phyloP scores from a whole-genome alignment of 306 rosid genomes.

The Vigna angularis region DNA sequence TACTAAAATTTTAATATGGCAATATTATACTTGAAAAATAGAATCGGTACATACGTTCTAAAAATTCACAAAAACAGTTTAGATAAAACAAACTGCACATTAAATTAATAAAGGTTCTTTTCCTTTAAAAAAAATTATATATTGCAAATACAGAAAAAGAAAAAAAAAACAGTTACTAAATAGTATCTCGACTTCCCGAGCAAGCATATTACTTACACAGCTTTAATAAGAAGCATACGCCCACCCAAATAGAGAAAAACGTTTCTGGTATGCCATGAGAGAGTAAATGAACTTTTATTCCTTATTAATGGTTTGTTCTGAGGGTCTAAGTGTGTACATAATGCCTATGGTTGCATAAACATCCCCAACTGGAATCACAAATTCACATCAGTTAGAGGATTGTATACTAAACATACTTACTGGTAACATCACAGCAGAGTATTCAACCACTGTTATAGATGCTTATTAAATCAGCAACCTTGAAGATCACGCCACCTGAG shows the following conservation, averaged over 20 bases:
- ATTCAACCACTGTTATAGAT: slow-evolving; percentile 25
- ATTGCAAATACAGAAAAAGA: too few relatives aligned
- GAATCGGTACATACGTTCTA: too few relatives aligned
- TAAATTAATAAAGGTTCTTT: too few relatives aligned
- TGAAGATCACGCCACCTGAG: slow-evolving; percentile 90
- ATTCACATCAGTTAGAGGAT: slow-evolving; percentile 31
- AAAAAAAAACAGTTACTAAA: too few relatives aligned
- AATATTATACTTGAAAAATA: too few relatives aligned
- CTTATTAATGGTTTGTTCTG: neutral
- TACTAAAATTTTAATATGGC: too few relatives aligned
- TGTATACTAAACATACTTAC: slow-evolving; percentile 21
- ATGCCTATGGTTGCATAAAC: slow-evolving; percentile 23
- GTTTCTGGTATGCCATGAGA: neutral
- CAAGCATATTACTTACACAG: too few relatives aligned
- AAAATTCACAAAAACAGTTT: too few relatives aligned
- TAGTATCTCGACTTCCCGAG: too few relatives aligned
- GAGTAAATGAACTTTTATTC: slow-evolving; percentile 34
- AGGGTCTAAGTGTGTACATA: slow-evolving; percentile 23
- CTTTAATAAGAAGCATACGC: neutral
- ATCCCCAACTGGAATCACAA: slow-evolving; percentile 35
- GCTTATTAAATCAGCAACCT: slow-evolving; percentile 67
- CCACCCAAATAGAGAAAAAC: neutral
- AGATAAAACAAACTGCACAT: too few relatives aligned
- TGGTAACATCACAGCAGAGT: slow-evolving; percentile 17
- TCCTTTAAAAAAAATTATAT: too few relatives aligned